Evolutionary conservation across 768 basidiomycete genomes (phyloP).

Genomic region (Lanmaoa rubissima): DNA sequence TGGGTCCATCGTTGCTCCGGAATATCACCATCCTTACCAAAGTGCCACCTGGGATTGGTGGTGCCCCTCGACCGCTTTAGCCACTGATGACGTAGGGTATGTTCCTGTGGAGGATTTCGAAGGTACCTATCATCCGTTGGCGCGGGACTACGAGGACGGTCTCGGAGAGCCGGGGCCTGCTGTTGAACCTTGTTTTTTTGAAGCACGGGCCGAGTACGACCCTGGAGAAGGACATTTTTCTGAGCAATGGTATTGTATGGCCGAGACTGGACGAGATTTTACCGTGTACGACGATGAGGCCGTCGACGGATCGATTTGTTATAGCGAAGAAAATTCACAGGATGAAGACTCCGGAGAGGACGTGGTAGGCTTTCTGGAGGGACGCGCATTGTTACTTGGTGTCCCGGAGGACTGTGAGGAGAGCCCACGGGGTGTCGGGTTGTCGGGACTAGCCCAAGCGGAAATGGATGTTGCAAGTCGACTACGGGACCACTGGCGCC

Average conservation of each 20-base stretch:
- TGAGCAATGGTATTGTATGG: background rate
- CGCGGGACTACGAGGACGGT: conserved; percentile 1
- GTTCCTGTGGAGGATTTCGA: background rate
- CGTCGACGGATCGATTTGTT: background rate
- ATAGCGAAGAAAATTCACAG: background rate
- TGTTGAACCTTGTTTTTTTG: background rate
- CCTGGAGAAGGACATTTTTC: background rate
- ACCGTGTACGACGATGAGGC: background rate
- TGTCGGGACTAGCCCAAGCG: conserved; percentile 38
- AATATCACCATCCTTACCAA: background rate
- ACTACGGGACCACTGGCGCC: conserved; percentile 65
- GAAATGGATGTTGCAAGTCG: conserved; percentile 62
- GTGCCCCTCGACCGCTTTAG: background rate
- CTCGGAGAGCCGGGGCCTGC: background rate
- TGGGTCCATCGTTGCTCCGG: background rate
- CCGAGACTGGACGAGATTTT: background rate
- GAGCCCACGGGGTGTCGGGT: conserved; percentile 6
- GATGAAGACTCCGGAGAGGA: background rate
- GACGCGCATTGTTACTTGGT: conserved; percentile 50
- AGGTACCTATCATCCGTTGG: background rate
- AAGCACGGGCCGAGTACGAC: background rate
- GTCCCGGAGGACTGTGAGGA: conserved; percentile 16
- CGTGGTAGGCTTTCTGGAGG: conserved; percentile 43
- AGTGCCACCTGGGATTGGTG: conserved; percentile 2
- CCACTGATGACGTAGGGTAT: conserved; percentile 1